Evolutionary conservation across 2,329 filamentous ascomycete genomes (phyloP).

Genomic region (Fusarium bulbicola): DNA sequence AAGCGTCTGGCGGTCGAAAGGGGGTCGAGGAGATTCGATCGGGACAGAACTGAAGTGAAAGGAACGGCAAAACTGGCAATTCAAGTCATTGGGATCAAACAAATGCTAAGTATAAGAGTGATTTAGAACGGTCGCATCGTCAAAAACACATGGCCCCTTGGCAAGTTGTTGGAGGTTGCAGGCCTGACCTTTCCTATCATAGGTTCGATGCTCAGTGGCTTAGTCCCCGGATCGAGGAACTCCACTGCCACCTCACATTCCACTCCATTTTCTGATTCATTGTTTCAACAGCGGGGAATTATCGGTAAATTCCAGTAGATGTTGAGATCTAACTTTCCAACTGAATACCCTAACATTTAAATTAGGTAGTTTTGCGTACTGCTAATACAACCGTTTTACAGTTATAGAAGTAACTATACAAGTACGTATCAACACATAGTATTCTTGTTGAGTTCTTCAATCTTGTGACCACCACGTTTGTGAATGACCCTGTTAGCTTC

Average conservation of each 20-base stretch:
- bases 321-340: background rate
- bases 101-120: slow-evolving; percentile 33
- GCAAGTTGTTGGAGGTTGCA: slow-evolving; percentile 38
- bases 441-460: background rate
- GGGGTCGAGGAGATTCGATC: slow-evolving; percentile 19
- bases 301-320: slow-evolving; percentile 33
- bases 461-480: slow-evolving; percentile 11
- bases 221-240: slow-evolving; percentile 31
- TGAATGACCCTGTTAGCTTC: background rate
- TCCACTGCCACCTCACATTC: slow-evolving; percentile 30
- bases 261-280: slow-evolving; percentile 26
- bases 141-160: slow-evolving; percentile 43
- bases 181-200: slow-evolving; percentile 27
- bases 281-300: slow-evolving; percentile 36
- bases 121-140: slow-evolving; percentile 40
- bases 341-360: background rate
- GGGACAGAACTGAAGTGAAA: slow-evolving; percentile 25
- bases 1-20: slow-evolving; percentile 31
- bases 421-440: background rate
- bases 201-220: slow-evolving; percentile 37
- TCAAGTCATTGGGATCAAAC: slow-evolving; percentile 41
- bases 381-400: background rate
- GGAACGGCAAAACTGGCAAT: slow-evolving; percentile 33
- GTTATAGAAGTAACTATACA: background rate
- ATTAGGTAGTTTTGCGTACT: background rate